Evolutionary conservation across 2,329 filamentous ascomycete genomes (phyloP).

Genomic region (Penicillium sp.): DNA sequence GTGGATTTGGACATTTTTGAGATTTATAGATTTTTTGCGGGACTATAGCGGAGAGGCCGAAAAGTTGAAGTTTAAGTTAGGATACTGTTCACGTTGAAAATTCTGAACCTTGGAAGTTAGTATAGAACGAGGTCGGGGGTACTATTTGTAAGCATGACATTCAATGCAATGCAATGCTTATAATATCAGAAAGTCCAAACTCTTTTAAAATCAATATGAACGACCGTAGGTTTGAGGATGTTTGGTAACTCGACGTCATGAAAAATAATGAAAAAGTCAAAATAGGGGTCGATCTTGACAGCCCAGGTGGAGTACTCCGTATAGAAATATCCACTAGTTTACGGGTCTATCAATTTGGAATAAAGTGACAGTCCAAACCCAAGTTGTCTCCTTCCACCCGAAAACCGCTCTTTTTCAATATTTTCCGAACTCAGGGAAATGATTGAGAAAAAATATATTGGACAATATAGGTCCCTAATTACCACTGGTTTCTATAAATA

Average conservation of each 20-base stretch:
- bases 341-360: slow-evolving; percentile 6
- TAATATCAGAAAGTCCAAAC: slow-evolving; percentile 6
- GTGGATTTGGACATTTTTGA: not conserved
- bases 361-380: not conserved
- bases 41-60: not conserved
- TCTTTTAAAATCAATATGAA: slow-evolving; percentile 7
- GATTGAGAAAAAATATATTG: not conserved
- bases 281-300: slow-evolving; percentile 11
- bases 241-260: slow-evolving; percentile 13
- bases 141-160: not conserved
- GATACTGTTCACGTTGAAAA: too few relatives aligned
- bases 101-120: not conserved
- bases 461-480: too few relatives aligned
- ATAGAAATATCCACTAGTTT: slow-evolving; percentile 11
- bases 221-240: not conserved
- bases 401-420: not conserved
- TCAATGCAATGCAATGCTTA: not conserved
- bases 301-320: not conserved
- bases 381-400: not conserved
- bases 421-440: slow-evolving; percentile 9
- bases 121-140: too few relatives aligned
- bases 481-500: too few relatives aligned
- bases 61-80: not conserved
- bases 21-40: too few relatives aligned
- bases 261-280: not conserved